Percentiles rank a stretch among this genome's conserved stretches.
Conservation (phyloP, 176 grass and related monocot genomes). For the Puccinellia tenuiflora region DNA sequence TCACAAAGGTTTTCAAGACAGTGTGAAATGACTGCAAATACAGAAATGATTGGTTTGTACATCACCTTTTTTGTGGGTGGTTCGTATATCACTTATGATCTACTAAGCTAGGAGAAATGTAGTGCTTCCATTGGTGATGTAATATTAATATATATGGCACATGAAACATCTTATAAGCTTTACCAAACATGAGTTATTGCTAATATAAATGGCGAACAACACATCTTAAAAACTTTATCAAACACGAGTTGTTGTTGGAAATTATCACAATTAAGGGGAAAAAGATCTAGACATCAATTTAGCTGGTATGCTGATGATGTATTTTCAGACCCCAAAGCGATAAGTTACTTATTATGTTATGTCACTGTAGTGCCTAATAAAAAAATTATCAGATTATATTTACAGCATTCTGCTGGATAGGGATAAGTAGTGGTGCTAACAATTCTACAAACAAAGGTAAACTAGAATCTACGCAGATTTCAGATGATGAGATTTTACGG, state of each 20-base stretch:
- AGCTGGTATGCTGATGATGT: background rate
- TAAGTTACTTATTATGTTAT: background rate
- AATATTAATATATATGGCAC: background rate
- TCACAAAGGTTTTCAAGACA: background rate
- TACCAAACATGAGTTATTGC: background rate
- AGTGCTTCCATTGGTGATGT: background rate
- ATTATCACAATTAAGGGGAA: background rate
- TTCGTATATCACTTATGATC: background rate
- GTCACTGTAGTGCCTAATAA: background rate
- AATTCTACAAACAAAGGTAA: background rate
- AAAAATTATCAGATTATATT: too few relatives aligned
- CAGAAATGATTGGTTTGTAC: background rate
- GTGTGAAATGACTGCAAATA: background rate
- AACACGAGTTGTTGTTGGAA: too few relatives aligned
- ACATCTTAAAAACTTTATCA: too few relatives aligned
- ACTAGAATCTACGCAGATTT: background rate
- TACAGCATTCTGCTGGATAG: background rate
- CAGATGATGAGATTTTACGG: background rate
- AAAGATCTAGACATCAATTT: background rate
- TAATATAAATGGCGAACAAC: background rate
- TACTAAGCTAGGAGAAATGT: background rate
- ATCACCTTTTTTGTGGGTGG: background rate
- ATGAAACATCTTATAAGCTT: background rate
- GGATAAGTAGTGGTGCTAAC: background rate
- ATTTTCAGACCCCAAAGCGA: background rate